Evolutionary conservation across 164 flowering plant genomes (phyloP), one percentile per base, ranked within the genome.

Genomic region (Cinnamomum chago): DNA sequence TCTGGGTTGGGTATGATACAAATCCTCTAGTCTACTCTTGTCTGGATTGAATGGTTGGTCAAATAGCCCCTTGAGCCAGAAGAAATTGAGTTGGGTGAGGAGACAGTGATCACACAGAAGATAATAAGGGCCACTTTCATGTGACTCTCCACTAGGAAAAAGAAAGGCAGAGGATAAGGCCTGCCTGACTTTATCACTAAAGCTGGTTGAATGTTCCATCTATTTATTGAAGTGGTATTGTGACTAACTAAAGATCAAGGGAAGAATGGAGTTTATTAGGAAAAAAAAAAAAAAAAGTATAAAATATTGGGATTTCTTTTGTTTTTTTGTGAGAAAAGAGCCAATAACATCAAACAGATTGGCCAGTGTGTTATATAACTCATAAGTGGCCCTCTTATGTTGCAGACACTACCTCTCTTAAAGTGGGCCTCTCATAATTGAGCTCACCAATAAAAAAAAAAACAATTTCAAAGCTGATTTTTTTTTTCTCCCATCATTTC

Each of bases 111-210:
- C 47, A 17, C 69, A 33, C 15, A 33, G 47, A 12, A 67, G 47
- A 67, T 67, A 30, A 25, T 22, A 7, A 67, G 40, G 69, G 69
- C 15, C 69, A 67, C 69, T 67, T 67, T 67, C 69, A 67, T 67
- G 69, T 67, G 69, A 67, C 69, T 17, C 47, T 15, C 69, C 40
- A 18, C 40, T 17, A 67, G 24, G 35, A 67, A 67, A 67, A 30
- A 67, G n/a, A 65, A 27, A 5, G 67, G 15, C 40, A 67, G 6
- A 30, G 17, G 28, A 67, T 25, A 24, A 64, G 69, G 69, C 9
- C 6, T 28, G 40, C 13, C 28, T 22, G 67, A 30, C 69, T 67
- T 28, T 67, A 30, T 4, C 67, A 64, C 67, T 17, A 64, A 24
- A 23, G 33, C 28, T 24, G 27, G 20, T 15, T 25, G 22, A 30